Evolutionary conservation across 768 basidiomycete species (phyloP).

Genomic region (Lentinula boryana): DNA sequence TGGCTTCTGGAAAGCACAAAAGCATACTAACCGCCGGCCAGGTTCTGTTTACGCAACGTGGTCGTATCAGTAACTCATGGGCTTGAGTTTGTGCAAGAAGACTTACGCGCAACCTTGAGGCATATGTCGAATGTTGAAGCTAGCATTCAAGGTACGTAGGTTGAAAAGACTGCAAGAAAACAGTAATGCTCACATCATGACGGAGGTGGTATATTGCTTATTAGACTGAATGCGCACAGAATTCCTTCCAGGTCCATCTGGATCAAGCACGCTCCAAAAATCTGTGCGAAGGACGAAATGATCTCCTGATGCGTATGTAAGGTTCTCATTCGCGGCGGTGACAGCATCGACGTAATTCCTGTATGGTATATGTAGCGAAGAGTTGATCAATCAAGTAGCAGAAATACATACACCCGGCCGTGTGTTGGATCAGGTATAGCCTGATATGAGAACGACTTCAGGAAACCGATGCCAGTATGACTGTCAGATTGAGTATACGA

Average conservation of each 20-base stretch:
- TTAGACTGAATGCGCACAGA: constrained; percentile 31
- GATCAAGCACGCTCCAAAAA: constrained; percentile 23
- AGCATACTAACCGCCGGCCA: constrained; percentile 54
- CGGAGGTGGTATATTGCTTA: constrained; percentile 29
- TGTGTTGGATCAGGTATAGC: constrained; percentile 49
- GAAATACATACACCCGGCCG: constrained; percentile 48
- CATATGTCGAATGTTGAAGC: constrained; percentile 44
- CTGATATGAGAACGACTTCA: constrained; percentile 42
- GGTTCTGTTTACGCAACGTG: constrained; percentile 13
- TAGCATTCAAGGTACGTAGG: not conserved
- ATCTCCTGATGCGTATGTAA: constrained; percentile 32
- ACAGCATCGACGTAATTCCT: constrained; percentile 34
- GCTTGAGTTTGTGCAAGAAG: not conserved
- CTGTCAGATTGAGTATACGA: constrained; percentile 37
- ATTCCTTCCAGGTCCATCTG: constrained; percentile 30
- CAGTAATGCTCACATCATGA: constrained; percentile 22
- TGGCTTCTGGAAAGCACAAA: not conserved
- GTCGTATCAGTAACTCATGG: not conserved
- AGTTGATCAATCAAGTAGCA: not conserved
- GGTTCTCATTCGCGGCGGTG: constrained; percentile 31
- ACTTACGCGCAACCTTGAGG: constrained; percentile 46
- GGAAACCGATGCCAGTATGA: constrained; percentile 40
- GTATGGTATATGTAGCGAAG: not conserved
- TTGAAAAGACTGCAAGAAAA: not conserved
- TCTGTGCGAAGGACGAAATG: constrained; percentile 33